Conservation (phyloP, 805 yeast genomes). For the Wickerhamomyces kurtzmanii region DNA sequence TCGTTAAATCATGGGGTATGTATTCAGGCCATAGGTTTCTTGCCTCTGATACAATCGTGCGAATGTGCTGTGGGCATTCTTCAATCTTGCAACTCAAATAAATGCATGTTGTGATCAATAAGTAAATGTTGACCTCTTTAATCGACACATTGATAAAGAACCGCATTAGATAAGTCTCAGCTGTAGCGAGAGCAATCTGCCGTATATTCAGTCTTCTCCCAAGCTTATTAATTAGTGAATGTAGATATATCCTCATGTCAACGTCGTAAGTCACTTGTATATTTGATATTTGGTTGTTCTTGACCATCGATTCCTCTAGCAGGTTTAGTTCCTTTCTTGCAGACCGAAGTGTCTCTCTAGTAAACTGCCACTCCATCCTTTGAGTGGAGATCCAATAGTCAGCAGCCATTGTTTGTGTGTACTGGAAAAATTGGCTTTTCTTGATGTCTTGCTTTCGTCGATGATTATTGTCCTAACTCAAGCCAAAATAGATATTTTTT, state of each 20-base stretch:
- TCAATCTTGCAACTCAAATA: constrained; percentile 91
- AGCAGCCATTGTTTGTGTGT: constrained; percentile 44
- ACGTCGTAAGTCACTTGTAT: constrained; percentile 27
- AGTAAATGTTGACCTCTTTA: constrained; percentile 74
- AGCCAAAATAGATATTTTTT: no score
- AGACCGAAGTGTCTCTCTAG: constrained; percentile 44
- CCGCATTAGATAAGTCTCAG: constrained; percentile 77
- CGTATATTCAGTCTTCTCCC: constrained; percentile 73
- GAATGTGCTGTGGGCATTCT: constrained; percentile 90
- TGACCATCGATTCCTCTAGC: constrained; percentile 27
- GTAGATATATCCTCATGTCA: constrained; percentile 73
- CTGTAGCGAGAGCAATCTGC: constrained; percentile 80
- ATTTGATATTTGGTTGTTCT: constrained; percentile 27
- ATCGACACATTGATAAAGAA: constrained; percentile 65
- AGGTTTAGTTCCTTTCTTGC: constrained; percentile 31
- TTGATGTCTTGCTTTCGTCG: no score
- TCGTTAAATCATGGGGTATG: constrained; percentile 84
- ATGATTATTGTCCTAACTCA: no score
- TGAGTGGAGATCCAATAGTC: constrained; percentile 87
- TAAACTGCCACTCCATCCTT: constrained; percentile 70
- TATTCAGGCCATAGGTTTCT: constrained; percentile 91
- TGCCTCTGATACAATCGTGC: constrained; percentile 77
- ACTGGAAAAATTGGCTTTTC: constrained; percentile 5
- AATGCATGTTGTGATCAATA: constrained; percentile 74
- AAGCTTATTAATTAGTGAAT: constrained; percentile 60